Evolutionary conservation across 2,329 filamentous ascomycete genomes (phyloP).

Genomic region (Thielaviopsis euricoi): DNA sequence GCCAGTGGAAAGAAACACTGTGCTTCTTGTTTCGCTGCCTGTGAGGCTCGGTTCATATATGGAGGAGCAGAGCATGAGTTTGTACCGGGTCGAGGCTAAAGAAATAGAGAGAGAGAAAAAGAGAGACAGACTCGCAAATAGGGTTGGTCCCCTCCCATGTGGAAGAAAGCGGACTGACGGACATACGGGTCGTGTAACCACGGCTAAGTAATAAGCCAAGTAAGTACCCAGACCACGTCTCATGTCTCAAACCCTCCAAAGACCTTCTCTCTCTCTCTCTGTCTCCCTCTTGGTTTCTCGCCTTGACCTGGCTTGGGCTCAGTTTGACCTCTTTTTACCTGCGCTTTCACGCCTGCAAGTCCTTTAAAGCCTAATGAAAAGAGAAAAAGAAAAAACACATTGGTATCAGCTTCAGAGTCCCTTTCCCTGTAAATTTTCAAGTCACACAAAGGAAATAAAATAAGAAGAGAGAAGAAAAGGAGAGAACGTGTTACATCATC

Average conservation of each 20-base stretch:
- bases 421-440: not conserved
- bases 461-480: not conserved
- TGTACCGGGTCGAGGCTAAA: no score
- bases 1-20: not conserved
- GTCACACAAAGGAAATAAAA: not conserved
- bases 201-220: no score
- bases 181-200: not conserved
- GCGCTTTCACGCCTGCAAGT: not conserved
- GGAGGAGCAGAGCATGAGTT: no score
- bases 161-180: not conserved
- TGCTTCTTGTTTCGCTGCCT: not conserved
- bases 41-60: no score
- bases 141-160: no score
- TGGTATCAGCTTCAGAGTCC: not conserved
- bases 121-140: no score
- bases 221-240: not conserved
- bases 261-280: no score
- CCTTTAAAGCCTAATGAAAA: not conserved
- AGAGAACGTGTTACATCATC: not conserved
- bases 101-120: no score
- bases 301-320: not conserved
- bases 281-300: not conserved
- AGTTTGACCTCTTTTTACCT: no score
- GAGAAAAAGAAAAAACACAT: slow-evolving; percentile 1
- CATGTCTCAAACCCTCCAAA: no score